Percentiles rank a stretch among this genome's conserved stretches.
Evolutionary conservation across 2,329 filamentous ascomycete genomes (phyloP).

Genomic region (Aspergillus novoparasiticus): DNA sequence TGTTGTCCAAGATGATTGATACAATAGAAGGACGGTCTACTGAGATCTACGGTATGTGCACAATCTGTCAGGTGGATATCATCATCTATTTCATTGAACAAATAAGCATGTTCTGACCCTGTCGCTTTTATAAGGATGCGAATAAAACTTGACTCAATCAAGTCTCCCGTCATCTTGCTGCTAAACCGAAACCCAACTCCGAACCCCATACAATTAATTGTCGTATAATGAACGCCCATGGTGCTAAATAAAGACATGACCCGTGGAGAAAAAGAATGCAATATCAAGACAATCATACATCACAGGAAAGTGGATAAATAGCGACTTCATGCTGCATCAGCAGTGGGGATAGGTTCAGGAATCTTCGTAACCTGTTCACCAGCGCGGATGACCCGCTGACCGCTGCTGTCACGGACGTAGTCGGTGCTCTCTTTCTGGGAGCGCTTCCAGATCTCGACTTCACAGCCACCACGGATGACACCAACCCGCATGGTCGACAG

Average conservation of each 20-base stretch:
- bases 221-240: constrained; percentile 21
- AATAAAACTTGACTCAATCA: not conserved
- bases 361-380: constrained; percentile 85
- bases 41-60: not conserved
- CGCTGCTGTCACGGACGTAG: constrained; percentile 77
- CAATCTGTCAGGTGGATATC: constrained; percentile 4
- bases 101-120: not conserved
- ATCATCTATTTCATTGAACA: constrained; percentile 4
- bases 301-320: constrained; percentile 10
- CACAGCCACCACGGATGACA: constrained; percentile 81
- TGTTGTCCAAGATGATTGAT: not conserved
- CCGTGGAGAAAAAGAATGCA: constrained; percentile 13
- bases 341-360: constrained; percentile 74
- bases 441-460: constrained; percentile 92
- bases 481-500: constrained; percentile 86
- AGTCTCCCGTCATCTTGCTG: not conserved
- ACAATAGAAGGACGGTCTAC: not conserved
- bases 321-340: constrained; percentile 67
- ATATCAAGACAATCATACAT: constrained; percentile 13
- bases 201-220: constrained; percentile 17
- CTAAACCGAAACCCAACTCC: constrained; percentile 13
- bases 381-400: constrained; percentile 81
- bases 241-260: constrained; percentile 27
- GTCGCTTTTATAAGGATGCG: constrained; percentile 3
- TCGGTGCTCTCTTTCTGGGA: constrained; percentile 77